Conservation (phyloP, 208 protist species). For the Leishmania tarentolae region DNA sequence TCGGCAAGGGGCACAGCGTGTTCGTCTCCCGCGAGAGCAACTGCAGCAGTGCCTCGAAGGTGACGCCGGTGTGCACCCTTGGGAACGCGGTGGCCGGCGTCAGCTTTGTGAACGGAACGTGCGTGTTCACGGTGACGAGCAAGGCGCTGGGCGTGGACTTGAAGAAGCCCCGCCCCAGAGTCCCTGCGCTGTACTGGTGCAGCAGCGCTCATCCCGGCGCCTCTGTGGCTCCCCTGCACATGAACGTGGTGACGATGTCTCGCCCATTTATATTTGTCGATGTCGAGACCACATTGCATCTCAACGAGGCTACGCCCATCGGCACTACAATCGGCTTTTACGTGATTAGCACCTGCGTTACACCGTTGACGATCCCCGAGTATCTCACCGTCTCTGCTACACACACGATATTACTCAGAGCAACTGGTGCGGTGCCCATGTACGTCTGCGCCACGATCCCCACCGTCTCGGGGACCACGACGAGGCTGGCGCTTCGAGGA, state of each 20-base stretch:
- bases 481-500: neutral
- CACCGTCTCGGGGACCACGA: neutral
- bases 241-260: neutral
- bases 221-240: neutral
- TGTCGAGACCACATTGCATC: neutral
- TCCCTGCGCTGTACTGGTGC: constrained; percentile 6
- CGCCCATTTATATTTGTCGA: neutral
- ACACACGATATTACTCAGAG: neutral
- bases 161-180: neutral
- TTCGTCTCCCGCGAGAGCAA: neutral
- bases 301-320: neutral
- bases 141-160: neutral
- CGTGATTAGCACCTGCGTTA: neutral
- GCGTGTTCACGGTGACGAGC: constrained; percentile 6
- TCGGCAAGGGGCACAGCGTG: neutral
- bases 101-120: neutral
- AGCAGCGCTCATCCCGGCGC: neutral
- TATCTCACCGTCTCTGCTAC: neutral
- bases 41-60: neutral
- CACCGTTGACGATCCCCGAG: neutral
- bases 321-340: neutral
- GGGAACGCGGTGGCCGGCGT: neutral
- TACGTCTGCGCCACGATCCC: constrained; percentile 8
- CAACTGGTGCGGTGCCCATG: neutral
- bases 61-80: neutral